These are phyloP conservation scores for Coemansia sp. DNA, from an alignment of 192 early-diverging fungal species.

Conservation along the genomic window DNA sequence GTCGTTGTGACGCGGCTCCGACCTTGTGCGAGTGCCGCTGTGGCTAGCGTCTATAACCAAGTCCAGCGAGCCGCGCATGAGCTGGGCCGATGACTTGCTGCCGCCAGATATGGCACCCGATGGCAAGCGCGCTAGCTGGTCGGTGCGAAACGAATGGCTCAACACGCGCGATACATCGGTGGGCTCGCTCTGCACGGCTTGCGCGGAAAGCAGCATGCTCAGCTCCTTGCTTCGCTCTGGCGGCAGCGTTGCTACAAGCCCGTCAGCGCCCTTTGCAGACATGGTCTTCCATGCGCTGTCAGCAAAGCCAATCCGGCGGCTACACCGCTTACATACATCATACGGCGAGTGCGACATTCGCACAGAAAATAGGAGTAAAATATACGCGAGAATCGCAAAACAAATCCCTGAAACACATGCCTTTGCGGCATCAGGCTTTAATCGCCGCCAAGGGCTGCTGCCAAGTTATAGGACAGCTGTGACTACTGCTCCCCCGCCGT, in stretches of 20 bases:
- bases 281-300: conserved; percentile 21
- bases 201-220: background rate
- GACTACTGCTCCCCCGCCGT: too few species aligned
- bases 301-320: conserved; percentile 16
- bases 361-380: background rate
- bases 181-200: background rate
- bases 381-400: background rate
- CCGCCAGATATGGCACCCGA: conserved; percentile 5
- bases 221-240: conserved; percentile 24
- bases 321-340: conserved; percentile 33
- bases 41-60: conserved; percentile 21
- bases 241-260: conserved; percentile 31
- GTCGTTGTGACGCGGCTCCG: background rate
- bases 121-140: conserved; percentile 15
- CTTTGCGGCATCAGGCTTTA: too few species aligned
- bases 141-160: conserved; percentile 37
- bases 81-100: background rate
- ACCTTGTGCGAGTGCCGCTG: background rate
- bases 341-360: background rate
- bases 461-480: background rate
- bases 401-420: too few species aligned
- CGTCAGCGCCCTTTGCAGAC: conserved; percentile 9
- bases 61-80: conserved; percentile 43
- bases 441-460: background rate
- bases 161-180: conserved; percentile 33